These are phyloP conservation scores for Diplodia seriata DNA, from an alignment of 2,329 filamentous ascomycete genomes.

Conservation along the genomic window DNA sequence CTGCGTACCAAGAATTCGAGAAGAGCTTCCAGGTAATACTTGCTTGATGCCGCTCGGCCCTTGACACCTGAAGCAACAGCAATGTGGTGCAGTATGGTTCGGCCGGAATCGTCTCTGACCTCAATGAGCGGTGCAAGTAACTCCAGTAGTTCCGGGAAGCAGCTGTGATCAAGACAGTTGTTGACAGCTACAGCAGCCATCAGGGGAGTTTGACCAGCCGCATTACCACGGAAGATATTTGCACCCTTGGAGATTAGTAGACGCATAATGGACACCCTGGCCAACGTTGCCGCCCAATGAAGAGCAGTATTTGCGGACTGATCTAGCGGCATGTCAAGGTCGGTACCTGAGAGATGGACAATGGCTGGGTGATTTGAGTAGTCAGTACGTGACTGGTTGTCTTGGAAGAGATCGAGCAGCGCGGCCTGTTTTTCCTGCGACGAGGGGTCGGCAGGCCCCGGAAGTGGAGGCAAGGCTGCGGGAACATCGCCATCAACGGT, in stretches of 20 bases:
- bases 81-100: conserved; percentile 95
- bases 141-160: conserved; percentile 89
- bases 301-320: conserved; percentile 86
- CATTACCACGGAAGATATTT: conserved; percentile 86
- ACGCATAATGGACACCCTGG: conserved; percentile 80
- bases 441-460: conserved; percentile 64
- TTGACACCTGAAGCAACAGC: conserved; percentile 95
- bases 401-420: conserved; percentile 71
- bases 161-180: conserved; percentile 90
- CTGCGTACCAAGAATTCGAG: conserved; percentile 94
- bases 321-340: conserved; percentile 93
- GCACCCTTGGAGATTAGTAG: conserved; percentile 84
- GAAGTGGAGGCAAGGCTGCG: conserved; percentile 69
- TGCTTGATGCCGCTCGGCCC: conserved; percentile 86
- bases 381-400: conserved; percentile 67
- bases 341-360: conserved; percentile 73
- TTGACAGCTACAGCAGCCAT: conserved; percentile 93
- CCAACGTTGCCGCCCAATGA: conserved; percentile 95
- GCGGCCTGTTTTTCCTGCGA: conserved; percentile 82
- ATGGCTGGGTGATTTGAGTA: conserved; percentile 79
- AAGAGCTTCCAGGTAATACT: conserved; percentile 94
- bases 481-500: conserved; percentile 61
- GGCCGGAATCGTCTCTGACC: conserved; percentile 83
- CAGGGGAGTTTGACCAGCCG: conserved; percentile 86
- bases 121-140: conserved; percentile 90